Conservation (phyloP, 495 filamentous ascomycete species). For the Podospora fimiseda region DNA sequence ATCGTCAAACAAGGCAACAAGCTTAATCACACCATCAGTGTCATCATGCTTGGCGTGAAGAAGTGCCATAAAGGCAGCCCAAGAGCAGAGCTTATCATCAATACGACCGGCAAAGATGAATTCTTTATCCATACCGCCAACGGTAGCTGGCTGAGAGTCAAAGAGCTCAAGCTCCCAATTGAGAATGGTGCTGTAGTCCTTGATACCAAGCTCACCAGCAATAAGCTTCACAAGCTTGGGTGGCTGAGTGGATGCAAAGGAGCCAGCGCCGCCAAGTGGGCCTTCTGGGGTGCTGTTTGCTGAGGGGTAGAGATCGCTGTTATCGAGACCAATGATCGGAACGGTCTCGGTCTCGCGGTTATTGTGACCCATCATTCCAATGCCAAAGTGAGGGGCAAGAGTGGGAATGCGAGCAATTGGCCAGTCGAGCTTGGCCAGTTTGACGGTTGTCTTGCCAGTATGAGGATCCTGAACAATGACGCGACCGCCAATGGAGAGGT, state of each 20-base stretch:
- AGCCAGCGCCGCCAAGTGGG: constrained; percentile 43
- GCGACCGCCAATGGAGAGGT: constrained; percentile 81
- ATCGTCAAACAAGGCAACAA: constrained; percentile 89
- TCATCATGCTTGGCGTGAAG: constrained; percentile 54
- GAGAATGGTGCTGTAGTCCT: constrained; percentile 64
- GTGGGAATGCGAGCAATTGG: constrained; percentile 91
- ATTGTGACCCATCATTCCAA: constrained; percentile 65
- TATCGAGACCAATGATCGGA: constrained; percentile 86
- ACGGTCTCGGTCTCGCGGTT: constrained; percentile 93
- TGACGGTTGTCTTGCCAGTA: constrained; percentile 72
- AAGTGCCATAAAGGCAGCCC: constrained; percentile 81
- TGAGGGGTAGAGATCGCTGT: constrained; percentile 46
- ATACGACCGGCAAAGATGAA: constrained; percentile 93
- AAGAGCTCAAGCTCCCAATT: constrained; percentile 98
- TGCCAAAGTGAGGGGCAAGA: constrained; percentile 88
- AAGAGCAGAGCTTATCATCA: constrained; percentile 96
- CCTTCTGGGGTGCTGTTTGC: constrained; percentile 25
- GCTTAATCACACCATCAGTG: constrained; percentile 59
- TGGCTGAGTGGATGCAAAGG: constrained; percentile 76
- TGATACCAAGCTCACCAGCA: constrained; percentile 61
- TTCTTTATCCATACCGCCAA: constrained; percentile 85
- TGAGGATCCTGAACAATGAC: constrained; percentile 71
- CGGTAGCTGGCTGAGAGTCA: constrained; percentile 77
- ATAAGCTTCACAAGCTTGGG: constrained; percentile 78
- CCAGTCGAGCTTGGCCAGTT: constrained; percentile 86